Evolutionary conservation across 331 rosid species (phyloP), one percentile per base, ranked within the genome.

Genomic region (Malus hybrid): DNA sequence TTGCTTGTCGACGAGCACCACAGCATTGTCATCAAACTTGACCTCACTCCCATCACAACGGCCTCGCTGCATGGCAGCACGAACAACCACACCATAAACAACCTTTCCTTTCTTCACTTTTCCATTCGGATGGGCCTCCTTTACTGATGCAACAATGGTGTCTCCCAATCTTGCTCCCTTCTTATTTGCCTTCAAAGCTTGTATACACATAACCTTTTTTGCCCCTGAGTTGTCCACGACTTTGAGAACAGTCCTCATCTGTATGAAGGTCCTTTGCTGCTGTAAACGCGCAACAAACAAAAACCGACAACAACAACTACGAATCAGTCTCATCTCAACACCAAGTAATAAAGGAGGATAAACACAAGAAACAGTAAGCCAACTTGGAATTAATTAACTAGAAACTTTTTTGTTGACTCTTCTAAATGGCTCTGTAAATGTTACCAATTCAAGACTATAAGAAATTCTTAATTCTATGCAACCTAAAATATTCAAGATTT

Each of bases 221-320:
- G 96, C 97, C 29, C 96, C 96, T 0, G 95, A 92, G 56, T 94
- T 94, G 78, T 94, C 99, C 62, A 87, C 96, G 42, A 94, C 99
- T 89, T 94, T 90, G 70, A 94, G 96, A 74, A 91, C 89, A n/a
- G 96, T 93, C 77, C 98, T 84, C 97, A 93, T 91, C 80, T 93
- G 97, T 55, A 91, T 87, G 86, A 93, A 93, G 62, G 87, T 88
- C 65, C 96, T 90, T 33, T 74, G 93, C 74, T 89, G 95, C 95
- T 91, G 88, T 70, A 76, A 73, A 70, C 71, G 36, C 66, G 36
- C 24, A 70, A 4, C 34, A 44, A 67, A 9, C 7, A 71, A 32
- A 28, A 20, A 31, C 31, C 22, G 14, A 42, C 48, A 42, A 10
- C 5, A 0, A 59, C 64, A 59, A 39, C 19, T 3, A 74, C 9